These are phyloP conservation scores for Tylopilus rubrobrunneus DNA, from an alignment of 768 basidiomycete species.

Conservation along the genomic window DNA sequence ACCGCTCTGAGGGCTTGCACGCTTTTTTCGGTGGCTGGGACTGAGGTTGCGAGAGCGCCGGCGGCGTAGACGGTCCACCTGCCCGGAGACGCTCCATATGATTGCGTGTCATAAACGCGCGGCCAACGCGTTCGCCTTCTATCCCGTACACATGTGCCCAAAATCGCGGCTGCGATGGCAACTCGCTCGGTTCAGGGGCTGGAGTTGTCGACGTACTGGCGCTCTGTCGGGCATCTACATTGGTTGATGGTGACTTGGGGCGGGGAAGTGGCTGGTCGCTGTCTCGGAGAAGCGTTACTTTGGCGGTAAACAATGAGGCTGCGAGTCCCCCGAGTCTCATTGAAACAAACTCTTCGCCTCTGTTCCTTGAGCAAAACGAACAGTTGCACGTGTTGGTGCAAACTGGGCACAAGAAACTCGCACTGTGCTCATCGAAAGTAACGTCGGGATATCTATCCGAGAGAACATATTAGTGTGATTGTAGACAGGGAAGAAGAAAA, in stretches of 20 bases:
- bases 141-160: conserved; percentile 34
- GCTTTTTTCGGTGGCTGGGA: background rate
- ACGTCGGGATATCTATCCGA: conserved; percentile 36
- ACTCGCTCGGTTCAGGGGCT: conserved; percentile 1
- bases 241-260: background rate
- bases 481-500: background rate
- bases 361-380: conserved; percentile 38
- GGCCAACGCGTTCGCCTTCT: conserved; percentile 26
- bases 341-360: conserved; percentile 46
- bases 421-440: conserved; percentile 30
- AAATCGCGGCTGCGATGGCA: conserved; percentile 13
- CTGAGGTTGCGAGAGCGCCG: background rate
- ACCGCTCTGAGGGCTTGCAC: background rate
- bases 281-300: conserved; percentile 25
- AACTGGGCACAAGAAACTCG: conserved; percentile 40
- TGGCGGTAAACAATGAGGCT: conserved; percentile 17
- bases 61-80: background rate
- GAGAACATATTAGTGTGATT: background rate
- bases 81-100: conserved; percentile 1
- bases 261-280: background rate
- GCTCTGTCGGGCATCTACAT: background rate
- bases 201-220: background rate
- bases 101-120: conserved; percentile 21
- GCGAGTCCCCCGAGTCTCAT: conserved; percentile 25
- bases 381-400: conserved; percentile 49